phyloP scores from a whole-genome alignment of 768 basidiomycete genomes.

The Fistulinella prunicolor region DNA sequence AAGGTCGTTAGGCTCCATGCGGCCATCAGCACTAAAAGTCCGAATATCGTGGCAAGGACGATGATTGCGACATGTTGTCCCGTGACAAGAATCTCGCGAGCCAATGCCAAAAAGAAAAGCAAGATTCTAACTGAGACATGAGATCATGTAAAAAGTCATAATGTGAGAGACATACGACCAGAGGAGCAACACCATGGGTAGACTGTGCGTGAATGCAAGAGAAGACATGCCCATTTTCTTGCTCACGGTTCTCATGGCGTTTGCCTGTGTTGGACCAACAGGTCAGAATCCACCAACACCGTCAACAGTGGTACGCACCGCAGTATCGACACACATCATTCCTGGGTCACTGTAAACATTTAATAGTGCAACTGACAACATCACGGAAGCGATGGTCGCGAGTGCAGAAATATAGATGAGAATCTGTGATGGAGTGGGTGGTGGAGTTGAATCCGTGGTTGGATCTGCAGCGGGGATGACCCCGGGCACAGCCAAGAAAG shows the following conservation, averaged over 20 bases:
- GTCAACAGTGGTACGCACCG: constrained; percentile 5
- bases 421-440: neutral
- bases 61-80: neutral
- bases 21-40: no score
- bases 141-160: no score
- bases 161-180: constrained; percentile 15
- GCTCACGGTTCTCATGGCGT: constrained; percentile 3
- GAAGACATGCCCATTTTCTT: constrained; percentile 3
- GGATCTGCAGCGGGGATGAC: constrained; percentile 1
- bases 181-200: constrained; percentile 8
- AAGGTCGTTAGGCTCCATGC: no score
- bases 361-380: constrained; percentile 12
- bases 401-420: constrained; percentile 14
- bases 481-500: no score
- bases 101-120: constrained; percentile 6
- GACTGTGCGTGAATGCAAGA: constrained; percentile 16
- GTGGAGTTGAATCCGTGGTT: accelerated
- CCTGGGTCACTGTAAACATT: no score
- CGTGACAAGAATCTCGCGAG: constrained; percentile 5
- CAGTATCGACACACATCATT: neutral
- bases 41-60: constrained; percentile 7
- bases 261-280: neutral
- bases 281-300: no score
- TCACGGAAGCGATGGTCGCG: constrained; percentile 9
- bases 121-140: neutral